Base-by-base conservation (phyloP, 768 basidiomycete species). In the Dioszegia aurantiaca region DNA sequence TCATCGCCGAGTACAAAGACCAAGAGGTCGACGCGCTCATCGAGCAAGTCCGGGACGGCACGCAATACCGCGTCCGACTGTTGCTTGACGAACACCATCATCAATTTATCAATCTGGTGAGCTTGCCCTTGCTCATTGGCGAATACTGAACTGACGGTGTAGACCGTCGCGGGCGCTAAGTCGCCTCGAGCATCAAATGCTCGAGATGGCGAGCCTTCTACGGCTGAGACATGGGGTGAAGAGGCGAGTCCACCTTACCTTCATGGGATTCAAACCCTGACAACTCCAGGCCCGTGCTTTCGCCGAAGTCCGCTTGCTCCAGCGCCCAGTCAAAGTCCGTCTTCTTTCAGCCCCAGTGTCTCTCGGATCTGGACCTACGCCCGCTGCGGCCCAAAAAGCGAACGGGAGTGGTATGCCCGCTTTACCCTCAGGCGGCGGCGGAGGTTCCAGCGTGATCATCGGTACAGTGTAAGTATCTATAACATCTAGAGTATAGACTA, bases 1-100 rank as follows among this genome's bases (percentile, higher is more conserved):
- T 97, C 78, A 83, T 99, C 10, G 80, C 83, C 14, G 87, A 94
- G 75, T 87, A 90, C 86, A 95, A 93, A 76, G 90, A 88, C n/a
- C 87, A 89, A 74, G 78, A 84, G 4, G 79, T 99, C 55, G 91
- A 95, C 70, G 92, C 88, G 46, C 83, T 97, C 60, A 89, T 98
- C 58, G 94, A 99, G 78, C 86, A 88, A 72, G 91, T 97, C 52
- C 84, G 88, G 48, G 93, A 98, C 72, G 94, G 92, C 47, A 87
- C 89, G 21, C 93, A 90, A 27, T 78, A 98, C 28, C 87, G 94
- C 21, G 84, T 88, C 46, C 86, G 95, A 48, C 82, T 98, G 45
- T 80, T 95, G 55, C 84, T 97, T 80, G 87, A 91, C 17, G 85
- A 89, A 42, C 87, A 86, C 11, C 85, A 88, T 57, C 95, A 99